Base-by-base conservation (phyloP, 1,284 basidiomycete genomes). In the Tilletia walkeri region DNA sequence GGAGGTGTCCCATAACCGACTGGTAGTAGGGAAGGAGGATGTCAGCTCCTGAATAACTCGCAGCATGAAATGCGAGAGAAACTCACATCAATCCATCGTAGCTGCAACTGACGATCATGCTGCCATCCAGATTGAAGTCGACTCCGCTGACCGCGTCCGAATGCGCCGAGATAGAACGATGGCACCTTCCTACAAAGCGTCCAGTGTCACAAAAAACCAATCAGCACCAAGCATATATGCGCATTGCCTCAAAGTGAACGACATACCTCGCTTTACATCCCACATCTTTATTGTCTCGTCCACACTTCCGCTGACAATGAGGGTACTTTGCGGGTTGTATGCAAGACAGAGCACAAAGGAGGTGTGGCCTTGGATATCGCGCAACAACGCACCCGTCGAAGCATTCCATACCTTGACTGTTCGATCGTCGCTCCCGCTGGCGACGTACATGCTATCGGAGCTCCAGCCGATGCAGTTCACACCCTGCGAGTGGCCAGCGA, bases 51-150 rank as follows among this genome's bases (percentile, higher is more conserved):
- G 67, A 4, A 45, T 45, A 70, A 68, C 24, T 63, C 36, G 14
- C 45, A 54, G 70, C 38, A 41, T 24, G 47, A 53, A 34, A 50
- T n/a, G n/a, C 30, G n/a, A 41, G 49, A 47, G 14, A 30, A 45
- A 86, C 92, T 82, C 77, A 95, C 94, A 99, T 95, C 65, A 97
- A 85, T 1, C 95, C 95, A 84, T 99, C 96, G 89, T 95, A 96
- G 24, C 93, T 92, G 75, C 91, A 92, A 6, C 92, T 95, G 1
- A 94, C 91, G 50, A 99, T 91, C 75, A 98, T 89, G 2, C 93
- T 94, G 1, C 96, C 96, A 78, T 99, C 95, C 68, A 91, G 88
- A 84, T 93, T 97, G 86, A 97, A 99, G 70, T 89, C 89, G 0
- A 98, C 92, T 10, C 91, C 90, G 67, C 93, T 95, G 24, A 99